These are phyloP conservation scores for Chionographis japonica DNA, from an alignment of 106 monocot species.

Conservation along the genomic window DNA sequence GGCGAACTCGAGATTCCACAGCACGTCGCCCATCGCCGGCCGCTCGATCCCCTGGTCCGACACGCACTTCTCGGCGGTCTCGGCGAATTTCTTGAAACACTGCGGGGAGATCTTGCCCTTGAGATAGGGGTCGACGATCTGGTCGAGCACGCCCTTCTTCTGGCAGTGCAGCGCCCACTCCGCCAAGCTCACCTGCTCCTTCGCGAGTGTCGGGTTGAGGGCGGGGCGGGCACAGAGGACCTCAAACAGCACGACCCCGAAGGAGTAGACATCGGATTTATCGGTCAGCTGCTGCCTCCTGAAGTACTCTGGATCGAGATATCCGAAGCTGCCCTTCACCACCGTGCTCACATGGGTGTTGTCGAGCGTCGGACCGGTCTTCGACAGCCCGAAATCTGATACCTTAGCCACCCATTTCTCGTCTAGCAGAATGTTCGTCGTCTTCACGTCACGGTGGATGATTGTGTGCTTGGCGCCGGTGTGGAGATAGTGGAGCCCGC, in stretches of 20 bases:
- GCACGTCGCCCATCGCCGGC: conserved; percentile 76
- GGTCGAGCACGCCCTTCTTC: conserved; percentile 59
- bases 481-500: conserved; percentile 85
- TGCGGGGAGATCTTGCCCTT: conserved; percentile 50
- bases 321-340: conserved; percentile 86
- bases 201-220: conserved; percentile 40
- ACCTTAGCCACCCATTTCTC: conserved; percentile 76
- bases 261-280: conserved; percentile 85
- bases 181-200: conserved; percentile 69
- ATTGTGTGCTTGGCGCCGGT: conserved; percentile 77
- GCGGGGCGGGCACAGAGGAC: conserved; percentile 69
- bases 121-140: conserved; percentile 61
- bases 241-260: conserved; percentile 77
- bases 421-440: conserved; percentile 80
- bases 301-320: conserved; percentile 81
- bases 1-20: conserved; percentile 84
- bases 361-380: conserved; percentile 46
- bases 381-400: conserved; percentile 78
- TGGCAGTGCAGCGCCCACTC: conserved; percentile 75
- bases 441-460: conserved; percentile 89
- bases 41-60: conserved; percentile 63
- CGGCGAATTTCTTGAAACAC: conserved; percentile 67
- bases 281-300: conserved; percentile 76
- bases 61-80: conserved; percentile 75
- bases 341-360: conserved; percentile 76